Conservation (phyloP, 768 basidiomycete species). For the Cystofilobasidium macerans region DNA sequence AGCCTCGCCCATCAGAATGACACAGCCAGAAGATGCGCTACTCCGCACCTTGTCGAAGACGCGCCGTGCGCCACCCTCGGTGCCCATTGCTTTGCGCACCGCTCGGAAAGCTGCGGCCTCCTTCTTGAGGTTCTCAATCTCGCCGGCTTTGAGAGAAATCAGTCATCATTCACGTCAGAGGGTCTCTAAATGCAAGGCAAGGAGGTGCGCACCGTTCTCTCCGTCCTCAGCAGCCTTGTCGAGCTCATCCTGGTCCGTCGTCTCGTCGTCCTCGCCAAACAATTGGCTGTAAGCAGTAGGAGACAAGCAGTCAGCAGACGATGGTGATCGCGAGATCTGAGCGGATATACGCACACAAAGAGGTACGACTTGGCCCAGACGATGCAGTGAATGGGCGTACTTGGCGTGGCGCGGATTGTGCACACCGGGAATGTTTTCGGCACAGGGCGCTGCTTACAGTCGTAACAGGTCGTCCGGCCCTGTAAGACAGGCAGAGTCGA, state of each 20-base stretch:
- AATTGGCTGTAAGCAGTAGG: slow-evolving; percentile 55
- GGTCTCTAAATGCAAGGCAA: background rate
- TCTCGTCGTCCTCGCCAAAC: slow-evolving; percentile 73
- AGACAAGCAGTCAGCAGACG: too few relatives aligned
- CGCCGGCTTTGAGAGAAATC: slow-evolving; percentile 51
- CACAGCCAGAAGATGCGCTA: background rate
- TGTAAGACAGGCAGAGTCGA: slow-evolving; percentile 36
- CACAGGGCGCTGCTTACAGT: slow-evolving; percentile 83
- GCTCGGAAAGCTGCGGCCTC: slow-evolving; percentile 77
- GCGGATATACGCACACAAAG: slow-evolving; percentile 53
- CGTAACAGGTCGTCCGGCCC: slow-evolving; percentile 89
- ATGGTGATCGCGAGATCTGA: background rate
- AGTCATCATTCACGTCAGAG: background rate
- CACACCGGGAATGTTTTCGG: slow-evolving; percentile 95
- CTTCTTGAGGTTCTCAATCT: slow-evolving; percentile 78
- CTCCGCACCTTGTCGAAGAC: slow-evolving; percentile 70
- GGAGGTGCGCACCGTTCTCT: slow-evolving; percentile 63
- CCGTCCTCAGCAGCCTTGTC: slow-evolving; percentile 86
- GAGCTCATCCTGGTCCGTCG: slow-evolving; percentile 64
- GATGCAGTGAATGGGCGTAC: slow-evolving; percentile 95
- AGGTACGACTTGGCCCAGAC: slow-evolving; percentile 98
- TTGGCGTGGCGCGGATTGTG: slow-evolving; percentile 92
- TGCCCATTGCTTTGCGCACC: slow-evolving; percentile 60
- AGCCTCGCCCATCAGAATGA: background rate
- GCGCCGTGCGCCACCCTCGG: slow-evolving; percentile 50